These are phyloP conservation scores for Stromatinia cepivora DNA, from an alignment of 2,329 filamentous ascomycete genomes.

Conservation along the genomic window DNA sequence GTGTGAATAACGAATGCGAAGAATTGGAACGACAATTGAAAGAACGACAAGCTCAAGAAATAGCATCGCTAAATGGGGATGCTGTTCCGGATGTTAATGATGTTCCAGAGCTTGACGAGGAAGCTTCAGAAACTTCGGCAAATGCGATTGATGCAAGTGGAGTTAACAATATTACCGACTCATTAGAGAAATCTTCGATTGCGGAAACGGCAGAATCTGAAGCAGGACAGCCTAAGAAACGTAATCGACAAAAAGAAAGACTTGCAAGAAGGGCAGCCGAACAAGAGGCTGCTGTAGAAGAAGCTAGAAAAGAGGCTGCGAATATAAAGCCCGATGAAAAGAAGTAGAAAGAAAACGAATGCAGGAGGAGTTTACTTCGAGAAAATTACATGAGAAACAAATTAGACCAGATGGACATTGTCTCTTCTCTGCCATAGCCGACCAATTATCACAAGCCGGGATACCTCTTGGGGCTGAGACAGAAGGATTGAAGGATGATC, in stretches of 20 bases:
- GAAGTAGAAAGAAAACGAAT: slow-evolving; percentile 70
- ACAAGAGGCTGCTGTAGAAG: slow-evolving; percentile 65
- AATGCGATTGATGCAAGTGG: slow-evolving; percentile 21
- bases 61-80: slow-evolving; percentile 47
- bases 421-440: slow-evolving; percentile 86
- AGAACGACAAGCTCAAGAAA: slow-evolving; percentile 65
- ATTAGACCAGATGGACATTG: slow-evolving; percentile 93
- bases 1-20: slow-evolving; percentile 74
- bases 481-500: slow-evolving; percentile 39
- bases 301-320: slow-evolving; percentile 74
- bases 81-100: slow-evolving; percentile 26
- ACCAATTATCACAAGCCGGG: slow-evolving; percentile 65
- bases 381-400: slow-evolving; percentile 70
- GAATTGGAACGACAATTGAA: slow-evolving; percentile 65
- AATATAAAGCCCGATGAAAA: slow-evolving; percentile 71
- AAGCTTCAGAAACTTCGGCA: slow-evolving; percentile 21
- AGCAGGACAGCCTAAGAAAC: slow-evolving; percentile 56
- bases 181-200: slow-evolving; percentile 31
- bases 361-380: slow-evolving; percentile 61
- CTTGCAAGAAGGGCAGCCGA: slow-evolving; percentile 87
- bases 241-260: slow-evolving; percentile 88
- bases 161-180: slow-evolving; percentile 29
- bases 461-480: slow-evolving; percentile 46
- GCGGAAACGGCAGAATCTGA: slow-evolving; percentile 31
- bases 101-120: slow-evolving; percentile 29